phyloP scores from a whole-genome alignment of 495 filamentous ascomycete genomes.

The Hypomontagnella submonticulosa region DNA sequence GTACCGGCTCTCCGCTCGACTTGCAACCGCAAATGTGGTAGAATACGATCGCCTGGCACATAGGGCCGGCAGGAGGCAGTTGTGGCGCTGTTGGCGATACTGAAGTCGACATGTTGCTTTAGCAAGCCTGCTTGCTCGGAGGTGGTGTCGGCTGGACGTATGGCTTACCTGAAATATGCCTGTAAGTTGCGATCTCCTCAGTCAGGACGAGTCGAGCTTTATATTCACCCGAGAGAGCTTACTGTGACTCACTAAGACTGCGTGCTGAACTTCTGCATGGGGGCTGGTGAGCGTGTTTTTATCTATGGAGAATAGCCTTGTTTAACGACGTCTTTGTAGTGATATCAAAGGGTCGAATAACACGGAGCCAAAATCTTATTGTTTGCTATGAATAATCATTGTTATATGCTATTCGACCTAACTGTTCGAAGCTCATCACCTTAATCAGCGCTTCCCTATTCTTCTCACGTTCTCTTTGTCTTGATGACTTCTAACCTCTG shows the following conservation, averaged over 20 bases:
- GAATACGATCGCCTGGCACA: conserved; percentile 14
- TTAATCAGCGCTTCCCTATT: no score
- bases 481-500: no score
- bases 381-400: neutral
- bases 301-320: conserved; percentile 1
- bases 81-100: neutral
- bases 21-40: conserved; percentile 37
- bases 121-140: conserved; percentile 41
- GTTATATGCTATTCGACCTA: no score
- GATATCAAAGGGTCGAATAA: neutral
- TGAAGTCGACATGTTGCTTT: conserved; percentile 13
- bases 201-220: neutral
- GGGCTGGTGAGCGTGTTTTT: conserved; percentile 1
- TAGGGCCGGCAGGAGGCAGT: neutral
- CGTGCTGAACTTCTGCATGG: neutral
- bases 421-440: no score
- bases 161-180: neutral
- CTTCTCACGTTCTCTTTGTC: no score
- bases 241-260: no score
- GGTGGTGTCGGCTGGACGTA: neutral
- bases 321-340: conserved; percentile 12
- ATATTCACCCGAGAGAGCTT: neutral
- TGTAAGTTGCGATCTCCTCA: neutral
- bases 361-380: neutral
- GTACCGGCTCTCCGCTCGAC: neutral